Base-by-base conservation (phyloP, 331 rosid genomes). In the Erythrophleum ivorense region DNA sequence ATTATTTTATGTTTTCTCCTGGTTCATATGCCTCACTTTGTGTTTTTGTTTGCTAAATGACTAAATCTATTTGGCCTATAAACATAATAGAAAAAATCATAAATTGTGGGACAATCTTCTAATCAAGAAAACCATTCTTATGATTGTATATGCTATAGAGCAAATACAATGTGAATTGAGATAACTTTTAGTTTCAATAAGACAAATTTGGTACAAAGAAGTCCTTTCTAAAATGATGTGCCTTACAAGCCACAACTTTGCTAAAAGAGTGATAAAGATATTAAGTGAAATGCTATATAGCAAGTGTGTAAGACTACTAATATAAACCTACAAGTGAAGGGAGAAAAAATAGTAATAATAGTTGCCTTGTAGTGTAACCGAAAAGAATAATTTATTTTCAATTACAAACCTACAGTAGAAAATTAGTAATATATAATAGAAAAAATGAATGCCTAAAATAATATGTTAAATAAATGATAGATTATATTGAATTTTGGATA, bases 21-120 rank as follows among this genome's bases (percentile, higher is more conserved):
- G 55, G 54, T 71, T 71, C 31, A 29, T 48, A 48, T 6, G 40
- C 62, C 21, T 59, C 70, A 77, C 29, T 62, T 76, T 49, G 75
- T 71, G 64, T 33, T 63, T 29, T 54, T 81, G 18, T 75, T 57
- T 48, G 57, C 46, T 36, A 53, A 36, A 52, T 55, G 71, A 71
- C 55, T 78, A 24, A 31, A 60, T 49, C 48, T 59, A 2, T 59
- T 69, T 70, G 73, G n/a, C 50, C 53, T 33, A 68, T 45, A 67
- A 67, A 16, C 33, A n/a, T 55, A 75, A 67, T 11, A 9, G 38
- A 70, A 31, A 68, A 59, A 55, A 33, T 31, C 24, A 19, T 36
- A 21, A 29, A 7, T 57, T 36, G 15, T 24, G 75, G 73, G 69
- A 76, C 67, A 41, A 76, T 82, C 66, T 81, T 76, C 73, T 81